Evolutionary conservation across 139 green algal genomes (phyloP).

Genomic region (Micractinium sp.): DNA sequence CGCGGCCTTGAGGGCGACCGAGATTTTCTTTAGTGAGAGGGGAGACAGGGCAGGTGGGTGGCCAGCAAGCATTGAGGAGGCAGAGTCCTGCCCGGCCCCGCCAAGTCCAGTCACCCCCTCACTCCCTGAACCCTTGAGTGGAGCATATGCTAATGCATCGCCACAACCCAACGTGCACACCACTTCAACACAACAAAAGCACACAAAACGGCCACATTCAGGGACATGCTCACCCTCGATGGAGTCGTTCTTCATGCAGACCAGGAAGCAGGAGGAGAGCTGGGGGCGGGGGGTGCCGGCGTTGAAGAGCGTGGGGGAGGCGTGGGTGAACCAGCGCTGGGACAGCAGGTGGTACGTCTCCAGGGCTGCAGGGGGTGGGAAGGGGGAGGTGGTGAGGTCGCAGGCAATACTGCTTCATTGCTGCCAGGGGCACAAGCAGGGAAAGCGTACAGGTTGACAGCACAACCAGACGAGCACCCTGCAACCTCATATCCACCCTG

Average conservation of each 20-base stretch:
- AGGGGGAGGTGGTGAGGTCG: neutral
- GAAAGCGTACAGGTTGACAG: neutral
- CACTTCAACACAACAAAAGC: neutral
- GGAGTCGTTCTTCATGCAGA: constrained; percentile 93
- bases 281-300: constrained; percentile 92
- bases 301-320: constrained; percentile 99
- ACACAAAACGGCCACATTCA: neutral
- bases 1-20: too few species aligned
- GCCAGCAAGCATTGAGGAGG: too few species aligned
- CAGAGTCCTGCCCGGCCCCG: too few species aligned
- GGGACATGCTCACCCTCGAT: constrained; percentile 78
- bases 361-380: constrained; percentile 51
- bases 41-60: too few species aligned
- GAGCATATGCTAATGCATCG: neutral
- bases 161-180: neutral
- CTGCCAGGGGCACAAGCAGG: neutral
- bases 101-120: too few species aligned
- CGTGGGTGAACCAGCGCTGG: constrained; percentile 98
- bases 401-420: neutral
- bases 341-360: constrained; percentile 91
- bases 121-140: neutral
- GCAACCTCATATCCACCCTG: too few species aligned
- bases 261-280: constrained; percentile 96
- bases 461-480: too few species aligned
- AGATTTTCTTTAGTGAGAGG: too few species aligned